Base-by-base conservation (phyloP, 768 basidiomycete genomes). In the Erythrobasidium yunnanense region DNA sequence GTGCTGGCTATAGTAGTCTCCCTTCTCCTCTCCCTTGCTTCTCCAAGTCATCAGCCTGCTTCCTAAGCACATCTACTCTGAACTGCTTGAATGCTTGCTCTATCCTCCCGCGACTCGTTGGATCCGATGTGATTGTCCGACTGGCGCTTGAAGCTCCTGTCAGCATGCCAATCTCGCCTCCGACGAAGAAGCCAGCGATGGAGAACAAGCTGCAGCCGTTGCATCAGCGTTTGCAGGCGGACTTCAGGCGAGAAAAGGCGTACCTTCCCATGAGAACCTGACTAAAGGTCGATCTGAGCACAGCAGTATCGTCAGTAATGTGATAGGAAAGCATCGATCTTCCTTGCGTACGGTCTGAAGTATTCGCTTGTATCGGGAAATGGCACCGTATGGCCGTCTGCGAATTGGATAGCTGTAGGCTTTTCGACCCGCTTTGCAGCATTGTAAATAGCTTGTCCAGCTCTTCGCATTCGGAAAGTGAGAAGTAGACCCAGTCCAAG, bases 331-430 rank as follows among this genome's bases (percentile, higher is more conserved):
- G 25, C 17, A 25, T 20, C 18, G 4, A 38, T 38, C 7, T 33
- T 22, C 4, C 4, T 3, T 17, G 47, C 42, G 2, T 27, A 58
- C 56, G 60, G 60, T 30, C 22, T 49, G 60, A 63, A 63, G 46
- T 50, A 63, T n/a, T 63, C 60, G 49, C 47, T 63, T 25, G 60
- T 47, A 33, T 63, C 60, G 11, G 60, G 60, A 49, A 63, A 63
- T 6, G 60, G 60, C 4, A 63, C 60, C 32, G 60, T 63, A n/a
- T 51, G 45, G 5, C 60, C 60, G 33, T 63, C 60, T 22, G 29
- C 38, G 30, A 63, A 63, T 33, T 63, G 60, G 11, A 63, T 32
- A 5, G 60, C 60, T 5, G 32, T 32, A 2, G 60, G 60, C 49
- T 49, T 63, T 34, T 63, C 60, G 29, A 38, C 60, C 20, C 38